These are phyloP conservation scores for Aureobasidium leucospermi DNA, from an alignment of 2,329 filamentous ascomycete genomes.

Conservation along the genomic window DNA sequence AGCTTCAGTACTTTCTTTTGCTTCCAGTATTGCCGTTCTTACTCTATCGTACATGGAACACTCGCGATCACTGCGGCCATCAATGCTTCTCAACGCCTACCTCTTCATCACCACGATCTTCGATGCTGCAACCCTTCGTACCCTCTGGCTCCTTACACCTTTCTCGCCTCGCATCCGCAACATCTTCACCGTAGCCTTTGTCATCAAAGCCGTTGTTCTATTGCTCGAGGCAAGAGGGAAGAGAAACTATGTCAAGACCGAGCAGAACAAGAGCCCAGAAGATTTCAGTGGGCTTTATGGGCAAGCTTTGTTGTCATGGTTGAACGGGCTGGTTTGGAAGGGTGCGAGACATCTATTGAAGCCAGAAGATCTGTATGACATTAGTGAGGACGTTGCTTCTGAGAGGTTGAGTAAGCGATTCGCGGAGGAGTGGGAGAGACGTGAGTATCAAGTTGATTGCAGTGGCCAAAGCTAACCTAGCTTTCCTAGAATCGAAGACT, in stretches of 20 bases:
- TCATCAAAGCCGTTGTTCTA: slow-evolving; percentile 30
- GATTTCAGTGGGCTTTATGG: slow-evolving; percentile 12
- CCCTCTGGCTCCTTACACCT: slow-evolving; percentile 26
- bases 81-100: slow-evolving; percentile 13
- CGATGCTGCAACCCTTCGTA: slow-evolving; percentile 11
- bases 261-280: slow-evolving; percentile 11
- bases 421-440: neutral
- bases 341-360: slow-evolving; percentile 6
- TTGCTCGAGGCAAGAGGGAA: slow-evolving; percentile 34
- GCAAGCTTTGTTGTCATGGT: slow-evolving; percentile 14
- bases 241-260: neutral
- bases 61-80: slow-evolving; percentile 14
- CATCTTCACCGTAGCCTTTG: slow-evolving; percentile 31
- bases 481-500: neutral
- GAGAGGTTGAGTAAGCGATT: slow-evolving; percentile 1
- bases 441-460: neutral
- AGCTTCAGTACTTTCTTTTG: neutral
- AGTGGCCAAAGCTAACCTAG: neutral
- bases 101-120: slow-evolving; percentile 14
- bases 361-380: slow-evolving; percentile 9
- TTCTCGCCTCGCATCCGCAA: slow-evolving; percentile 24
- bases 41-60: slow-evolving; percentile 15
- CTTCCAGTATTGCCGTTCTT: neutral
- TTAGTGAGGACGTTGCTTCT: slow-evolving; percentile 11
- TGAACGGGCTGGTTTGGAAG: slow-evolving; percentile 11